These are phyloP conservation scores for Diaporthe sp. DNA, from an alignment of 2,329 filamentous ascomycete genomes.

Conservation along the genomic window DNA sequence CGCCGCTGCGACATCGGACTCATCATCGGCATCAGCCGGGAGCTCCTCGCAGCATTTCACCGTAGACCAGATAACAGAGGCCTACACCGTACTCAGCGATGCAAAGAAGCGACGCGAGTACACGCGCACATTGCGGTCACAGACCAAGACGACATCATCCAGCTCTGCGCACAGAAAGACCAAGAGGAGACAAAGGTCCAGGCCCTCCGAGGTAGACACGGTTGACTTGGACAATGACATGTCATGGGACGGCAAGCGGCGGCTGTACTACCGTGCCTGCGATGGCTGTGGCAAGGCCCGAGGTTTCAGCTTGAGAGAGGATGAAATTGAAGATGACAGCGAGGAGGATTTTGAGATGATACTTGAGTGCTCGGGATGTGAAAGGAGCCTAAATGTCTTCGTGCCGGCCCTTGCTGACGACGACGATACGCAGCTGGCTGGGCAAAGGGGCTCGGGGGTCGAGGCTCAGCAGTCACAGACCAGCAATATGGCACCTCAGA, in stretches of 20 bases:
- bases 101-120: conserved; percentile 16
- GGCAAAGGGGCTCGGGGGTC: neutral
- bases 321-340: conserved; percentile 32
- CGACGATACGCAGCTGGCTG: neutral
- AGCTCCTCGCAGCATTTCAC: conserved; percentile 25
- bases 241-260: conserved; percentile 51
- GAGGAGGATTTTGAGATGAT: conserved; percentile 33
- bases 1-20: conserved; percentile 2
- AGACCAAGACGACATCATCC: conserved; percentile 40
- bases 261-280: conserved; percentile 57
- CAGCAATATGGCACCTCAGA: neutral
- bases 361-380: conserved; percentile 10
- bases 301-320: conserved; percentile 41
- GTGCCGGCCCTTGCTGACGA: conserved; percentile 28
- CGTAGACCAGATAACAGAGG: conserved; percentile 34
- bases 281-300: conserved; percentile 51
- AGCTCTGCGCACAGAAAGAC: neutral
- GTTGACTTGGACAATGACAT: conserved; percentile 60
- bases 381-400: neutral
- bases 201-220: conserved; percentile 54
- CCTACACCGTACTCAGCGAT: conserved; percentile 29
- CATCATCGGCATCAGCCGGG: neutral
- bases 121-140: conserved; percentile 14
- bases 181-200: neutral
- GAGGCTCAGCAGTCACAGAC: conserved; percentile 1